These are phyloP conservation scores for Elongisporangium prolatum DNA, from an alignment of 352 stramenopile species.

Conservation along the genomic window DNA sequence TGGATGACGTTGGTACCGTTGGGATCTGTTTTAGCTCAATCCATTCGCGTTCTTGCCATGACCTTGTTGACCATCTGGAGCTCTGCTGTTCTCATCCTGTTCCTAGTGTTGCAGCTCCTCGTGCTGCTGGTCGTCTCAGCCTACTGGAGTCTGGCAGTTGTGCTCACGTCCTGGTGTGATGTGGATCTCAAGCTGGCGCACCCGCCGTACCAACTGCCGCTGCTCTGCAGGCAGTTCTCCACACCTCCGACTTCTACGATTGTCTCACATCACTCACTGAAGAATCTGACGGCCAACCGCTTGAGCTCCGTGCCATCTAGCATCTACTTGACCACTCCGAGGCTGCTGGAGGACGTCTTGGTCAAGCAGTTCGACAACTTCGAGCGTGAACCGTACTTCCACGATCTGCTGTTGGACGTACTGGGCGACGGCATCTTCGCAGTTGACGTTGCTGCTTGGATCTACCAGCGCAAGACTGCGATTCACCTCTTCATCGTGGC, in stretches of 20 bases:
- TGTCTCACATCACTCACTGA: conserved; percentile 50
- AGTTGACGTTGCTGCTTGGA: conserved; percentile 56
- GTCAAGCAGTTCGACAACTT: conserved; percentile 76
- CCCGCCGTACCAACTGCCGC: conserved; percentile 13
- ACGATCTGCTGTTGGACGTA: conserved; percentile 40
- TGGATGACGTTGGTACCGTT: neutral
- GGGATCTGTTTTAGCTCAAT: neutral
- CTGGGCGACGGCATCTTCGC: conserved; percentile 74
- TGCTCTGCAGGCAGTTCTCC: conserved; percentile 37
- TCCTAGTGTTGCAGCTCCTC: neutral
- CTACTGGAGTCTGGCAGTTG: neutral
- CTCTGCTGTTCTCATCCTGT: neutral
- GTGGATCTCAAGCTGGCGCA: neutral
- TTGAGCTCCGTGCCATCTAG: conserved; percentile 34
- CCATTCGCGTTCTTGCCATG: neutral
- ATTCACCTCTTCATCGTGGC: conserved; percentile 85
- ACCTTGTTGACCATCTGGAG: neutral
- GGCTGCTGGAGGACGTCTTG: conserved; percentile 53
- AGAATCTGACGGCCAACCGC: conserved; percentile 30
- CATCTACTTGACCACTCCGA: conserved; percentile 34
- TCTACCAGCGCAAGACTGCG: conserved; percentile 67
- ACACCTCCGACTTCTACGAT: conserved; percentile 45
- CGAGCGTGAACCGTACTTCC: conserved; percentile 45
- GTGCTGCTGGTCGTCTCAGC: neutral
- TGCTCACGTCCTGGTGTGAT: neutral